Base-by-base conservation (phyloP, 768 basidiomycete species). In the Pleurotus eryngii region DNA sequence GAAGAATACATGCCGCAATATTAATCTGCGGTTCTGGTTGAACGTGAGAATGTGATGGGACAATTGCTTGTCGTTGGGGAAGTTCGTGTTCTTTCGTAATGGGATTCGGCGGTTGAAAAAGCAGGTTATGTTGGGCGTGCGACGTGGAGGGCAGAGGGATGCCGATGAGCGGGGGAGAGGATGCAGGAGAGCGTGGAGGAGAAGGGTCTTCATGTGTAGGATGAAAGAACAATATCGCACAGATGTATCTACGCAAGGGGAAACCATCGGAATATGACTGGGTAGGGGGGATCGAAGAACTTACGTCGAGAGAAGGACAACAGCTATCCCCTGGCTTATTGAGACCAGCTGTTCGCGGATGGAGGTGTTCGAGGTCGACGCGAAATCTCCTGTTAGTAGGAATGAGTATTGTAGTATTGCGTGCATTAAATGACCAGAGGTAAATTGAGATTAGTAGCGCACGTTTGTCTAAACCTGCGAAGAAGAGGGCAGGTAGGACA, bases 211-310 rank as follows among this genome's bases (percentile, higher is more conserved):
- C 86, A 0, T 87, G 88, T 2, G 88, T 86, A 64, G 88, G 79
- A 68, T 87, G 84, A 37, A 89, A 68, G 70, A 82, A 91, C 24
- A 90, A 75, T 9, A 87, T 81, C 9, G 88, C 89, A 57, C 72
- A 76, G 35, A 89, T 66, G 63, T 91, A 90, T 15, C 87, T 86
- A 58, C 22, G 39, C 45, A 22, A 45, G 39, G 1, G 45, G 2
- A 39, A 26, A 0, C n/a, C 40, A 8, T 11, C 45, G 30, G 42
- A 15, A 8, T 22, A 8, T 42, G 42, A 54, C 24, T n/a, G 12
- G 9, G 7, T 49, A 35, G 15, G 46, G n/a, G 15, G 55, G 43
- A 38, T 58, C 1, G 7, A 39, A 45, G 38, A 8, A 69, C 81
- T 61, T 67, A 87, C 83, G 87, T 76, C 3, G 80, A 49, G 5